phyloP scores from a whole-genome alignment of 345 rosid genomes.

The Hibiscus tridactylites region DNA sequence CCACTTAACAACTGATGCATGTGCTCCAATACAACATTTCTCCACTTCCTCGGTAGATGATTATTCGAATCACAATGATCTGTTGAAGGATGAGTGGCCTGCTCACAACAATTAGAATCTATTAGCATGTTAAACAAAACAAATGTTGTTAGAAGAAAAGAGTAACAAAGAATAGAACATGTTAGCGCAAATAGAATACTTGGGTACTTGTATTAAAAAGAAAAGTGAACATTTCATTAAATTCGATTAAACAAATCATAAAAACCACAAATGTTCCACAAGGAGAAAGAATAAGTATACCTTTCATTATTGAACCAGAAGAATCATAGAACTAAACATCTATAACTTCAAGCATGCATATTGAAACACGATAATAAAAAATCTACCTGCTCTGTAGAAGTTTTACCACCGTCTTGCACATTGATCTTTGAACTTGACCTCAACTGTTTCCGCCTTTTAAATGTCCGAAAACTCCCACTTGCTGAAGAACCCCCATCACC shows the following conservation, averaged over 20 bases:
- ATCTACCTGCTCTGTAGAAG: conserved; percentile 45
- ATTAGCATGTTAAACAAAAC: conserved; percentile 15
- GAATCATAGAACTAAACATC: not conserved
- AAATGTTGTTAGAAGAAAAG: conserved; percentile 6
- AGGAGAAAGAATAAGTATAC: no score
- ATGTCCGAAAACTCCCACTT: conserved; percentile 39
- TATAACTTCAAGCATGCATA: not conserved
- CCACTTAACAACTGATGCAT: conserved; percentile 35
- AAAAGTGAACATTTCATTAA: not conserved
- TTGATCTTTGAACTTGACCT: conserved; percentile 31
- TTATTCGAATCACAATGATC: conserved; percentile 13
- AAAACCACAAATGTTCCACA: no score
- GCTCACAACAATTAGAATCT: conserved; percentile 10
- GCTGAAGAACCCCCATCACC: conserved; percentile 33
- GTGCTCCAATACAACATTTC: conserved; percentile 37
- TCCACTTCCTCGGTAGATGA: conserved; percentile 24
- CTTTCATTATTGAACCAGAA: no score
- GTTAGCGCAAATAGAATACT: conserved; percentile 4
- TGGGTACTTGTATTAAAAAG: not conserved
- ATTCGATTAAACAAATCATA: not conserved
- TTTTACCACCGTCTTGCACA: conserved; percentile 24
- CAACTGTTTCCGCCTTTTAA: conserved; percentile 62
- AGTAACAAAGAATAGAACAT: not conserved
- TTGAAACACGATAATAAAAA: not conserved
- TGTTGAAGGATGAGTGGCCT: conserved; percentile 5